Evolutionary conservation across 1,284 basidiomycete genomes (phyloP).

Genomic region (Trichosporon ovoides): DNA sequence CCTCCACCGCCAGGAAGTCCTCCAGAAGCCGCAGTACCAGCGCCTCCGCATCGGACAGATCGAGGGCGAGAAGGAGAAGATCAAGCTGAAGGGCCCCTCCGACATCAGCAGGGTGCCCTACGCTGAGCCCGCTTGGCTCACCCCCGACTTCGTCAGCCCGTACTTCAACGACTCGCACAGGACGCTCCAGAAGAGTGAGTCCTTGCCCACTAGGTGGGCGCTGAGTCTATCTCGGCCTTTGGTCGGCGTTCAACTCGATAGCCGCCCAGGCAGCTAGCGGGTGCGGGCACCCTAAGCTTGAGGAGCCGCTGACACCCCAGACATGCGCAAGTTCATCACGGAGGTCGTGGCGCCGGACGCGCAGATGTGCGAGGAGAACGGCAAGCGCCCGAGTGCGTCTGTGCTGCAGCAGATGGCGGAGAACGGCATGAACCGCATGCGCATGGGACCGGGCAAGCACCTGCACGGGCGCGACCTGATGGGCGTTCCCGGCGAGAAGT

Average conservation of each 20-base stretch:
- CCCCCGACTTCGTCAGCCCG: conserved; percentile 68
- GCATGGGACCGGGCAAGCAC: conserved; percentile 72
- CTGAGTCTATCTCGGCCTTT: too few species aligned
- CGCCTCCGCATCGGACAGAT: conserved; percentile 67
- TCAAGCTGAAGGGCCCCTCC: conserved; percentile 57
- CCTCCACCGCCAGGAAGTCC: conserved; percentile 72
- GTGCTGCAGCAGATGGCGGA: conserved; percentile 49
- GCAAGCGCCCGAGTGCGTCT: conserved; percentile 57
- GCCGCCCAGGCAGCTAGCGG: too few species aligned
- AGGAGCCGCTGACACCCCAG: neutral
- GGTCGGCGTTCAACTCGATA: too few species aligned
- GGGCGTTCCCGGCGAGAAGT: conserved; percentile 80
- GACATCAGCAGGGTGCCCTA: conserved; percentile 63
- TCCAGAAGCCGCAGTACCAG: conserved; percentile 65
- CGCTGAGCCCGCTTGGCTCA: conserved; percentile 77
- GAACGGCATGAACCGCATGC: conserved; percentile 81
- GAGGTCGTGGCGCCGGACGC: conserved; percentile 53
- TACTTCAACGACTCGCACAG: conserved; percentile 68
- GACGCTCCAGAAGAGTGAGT: conserved; percentile 45
- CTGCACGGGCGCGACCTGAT: conserved; percentile 74
- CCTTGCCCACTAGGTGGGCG: too few species aligned
- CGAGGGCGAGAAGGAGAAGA: conserved; percentile 58
- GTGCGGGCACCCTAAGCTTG: too few species aligned
- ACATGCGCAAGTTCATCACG: conserved; percentile 55
- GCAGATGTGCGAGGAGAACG: conserved; percentile 68